Percentiles rank a stretch among this genome's conserved stretches.
Evolutionary conservation across 352 stramenopile genomes (phyloP).

Genomic region (Thalassiosira mediterranea): DNA sequence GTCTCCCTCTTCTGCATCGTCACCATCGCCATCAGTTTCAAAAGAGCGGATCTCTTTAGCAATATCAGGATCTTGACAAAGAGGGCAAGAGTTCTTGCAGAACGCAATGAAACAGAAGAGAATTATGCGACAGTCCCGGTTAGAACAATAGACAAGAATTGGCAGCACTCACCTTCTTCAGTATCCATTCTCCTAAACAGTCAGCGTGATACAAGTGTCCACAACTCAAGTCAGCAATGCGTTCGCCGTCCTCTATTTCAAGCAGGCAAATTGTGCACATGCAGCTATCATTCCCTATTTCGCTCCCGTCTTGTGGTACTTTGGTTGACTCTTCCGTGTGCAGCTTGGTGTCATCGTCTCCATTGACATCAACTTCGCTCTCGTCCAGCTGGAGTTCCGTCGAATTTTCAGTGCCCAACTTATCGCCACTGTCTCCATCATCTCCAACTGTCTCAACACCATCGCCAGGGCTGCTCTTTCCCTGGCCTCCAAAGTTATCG

Average conservation of each 20-base stretch:
- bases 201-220: conserved; percentile 88
- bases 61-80: conserved; percentile 46
- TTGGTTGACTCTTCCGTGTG: no score
- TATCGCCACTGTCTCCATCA: no score
- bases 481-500: no score
- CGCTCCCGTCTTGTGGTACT: background rate
- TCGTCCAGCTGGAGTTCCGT: no score
- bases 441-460: no score
- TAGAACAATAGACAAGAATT: background rate
- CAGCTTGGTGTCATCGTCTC: no score
- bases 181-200: conserved; percentile 89
- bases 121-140: background rate
- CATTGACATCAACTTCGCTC: no score
- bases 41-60: conserved; percentile 42
- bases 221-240: conserved; percentile 76
- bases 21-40: conserved; percentile 18
- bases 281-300: background rate
- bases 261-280: conserved; percentile 54
- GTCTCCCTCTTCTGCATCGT: background rate
- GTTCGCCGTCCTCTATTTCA: conserved; percentile 41
- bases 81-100: conserved; percentile 79
- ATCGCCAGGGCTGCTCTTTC: no score
- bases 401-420: background rate
- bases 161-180: conserved; percentile 64
- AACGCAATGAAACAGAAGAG: background rate